phyloP scores from a whole-genome alignment of 1,284 basidiomycete species.

The Puccinia novopanici region DNA sequence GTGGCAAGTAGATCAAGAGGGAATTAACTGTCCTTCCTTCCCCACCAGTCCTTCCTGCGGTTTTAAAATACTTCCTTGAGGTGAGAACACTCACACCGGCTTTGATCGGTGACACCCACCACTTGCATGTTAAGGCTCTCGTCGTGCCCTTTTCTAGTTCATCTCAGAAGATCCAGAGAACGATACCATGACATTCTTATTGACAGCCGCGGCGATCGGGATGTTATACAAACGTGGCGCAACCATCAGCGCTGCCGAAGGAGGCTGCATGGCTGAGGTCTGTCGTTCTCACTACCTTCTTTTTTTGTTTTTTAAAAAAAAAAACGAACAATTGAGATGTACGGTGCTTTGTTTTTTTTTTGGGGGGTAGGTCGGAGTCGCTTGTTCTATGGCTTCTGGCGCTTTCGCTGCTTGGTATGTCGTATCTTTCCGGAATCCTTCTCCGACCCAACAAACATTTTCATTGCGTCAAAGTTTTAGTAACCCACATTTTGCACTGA shows the following conservation, averaged over 20 bases:
- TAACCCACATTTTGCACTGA: no score
- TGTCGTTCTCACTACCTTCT: background rate
- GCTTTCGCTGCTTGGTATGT: slow-evolving; percentile 87
- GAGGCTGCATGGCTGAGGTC: slow-evolving; percentile 61
- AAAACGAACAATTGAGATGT: background rate
- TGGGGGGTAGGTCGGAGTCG: slow-evolving; percentile 63
- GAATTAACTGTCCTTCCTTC: background rate
- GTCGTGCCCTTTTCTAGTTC: slow-evolving; percentile 68
- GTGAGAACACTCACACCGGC: slow-evolving; percentile 59
- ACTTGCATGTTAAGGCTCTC: no score
- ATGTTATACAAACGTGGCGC: slow-evolving; percentile 98
- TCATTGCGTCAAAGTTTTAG: no score
- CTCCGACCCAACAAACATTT: no score
- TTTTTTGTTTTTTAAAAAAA: background rate
- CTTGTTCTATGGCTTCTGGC: slow-evolving; percentile 86
- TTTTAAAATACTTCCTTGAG: slow-evolving; percentile 76
- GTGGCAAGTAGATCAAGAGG: background rate
- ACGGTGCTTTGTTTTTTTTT: no score
- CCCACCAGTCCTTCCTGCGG: slow-evolving; percentile 76
- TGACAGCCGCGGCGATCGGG: slow-evolving; percentile 81
- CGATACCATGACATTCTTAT: slow-evolving; percentile 78
- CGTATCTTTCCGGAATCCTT: no score
- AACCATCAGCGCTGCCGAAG: slow-evolving; percentile 93
- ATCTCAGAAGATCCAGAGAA: slow-evolving; percentile 84
- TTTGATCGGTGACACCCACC: no score